Evolutionary conservation across 23 red algal species (phyloP).

Genomic region (Gracilaria domingensis): DNA sequence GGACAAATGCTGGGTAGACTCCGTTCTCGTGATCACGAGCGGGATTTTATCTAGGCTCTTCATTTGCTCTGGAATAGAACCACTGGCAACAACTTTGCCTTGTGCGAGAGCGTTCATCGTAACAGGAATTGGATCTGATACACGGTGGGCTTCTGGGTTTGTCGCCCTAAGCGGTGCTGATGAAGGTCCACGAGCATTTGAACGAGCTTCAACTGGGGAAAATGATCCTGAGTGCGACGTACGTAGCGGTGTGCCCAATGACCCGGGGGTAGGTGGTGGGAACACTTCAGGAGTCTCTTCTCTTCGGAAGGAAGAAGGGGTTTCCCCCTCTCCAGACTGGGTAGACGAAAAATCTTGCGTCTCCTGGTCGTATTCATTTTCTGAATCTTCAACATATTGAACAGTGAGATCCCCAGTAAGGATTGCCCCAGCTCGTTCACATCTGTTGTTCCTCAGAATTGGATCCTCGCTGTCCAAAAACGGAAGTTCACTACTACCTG

Average conservation of each 20-base stretch:
- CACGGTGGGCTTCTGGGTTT: neutral
- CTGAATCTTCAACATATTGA: slow-evolving; percentile 37
- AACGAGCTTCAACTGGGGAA: neutral
- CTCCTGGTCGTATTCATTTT: slow-evolving; percentile 13
- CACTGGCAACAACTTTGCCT: slow-evolving; percentile 7
- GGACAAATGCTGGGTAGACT: slow-evolving; percentile 21
- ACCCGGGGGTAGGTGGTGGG: neutral
- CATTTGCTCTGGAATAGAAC: slow-evolving; percentile 25
- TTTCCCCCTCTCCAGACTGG: slow-evolving; percentile 13
- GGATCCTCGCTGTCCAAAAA: slow-evolving; percentile 13
- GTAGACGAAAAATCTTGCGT: slow-evolving; percentile 19
- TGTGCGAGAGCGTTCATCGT: neutral
- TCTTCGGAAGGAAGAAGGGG: neutral
- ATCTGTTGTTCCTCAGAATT: slow-evolving; percentile 25
- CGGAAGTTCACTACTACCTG: slow-evolving; percentile 2
- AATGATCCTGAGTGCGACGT: neutral
- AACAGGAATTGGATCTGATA: slow-evolving; percentile 25
- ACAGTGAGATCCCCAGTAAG: slow-evolving; percentile 28
- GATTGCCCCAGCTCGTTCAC: slow-evolving; percentile 27
- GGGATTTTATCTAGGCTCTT: neutral
- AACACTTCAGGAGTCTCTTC: neutral
- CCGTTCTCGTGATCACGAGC: slow-evolving; percentile 40
- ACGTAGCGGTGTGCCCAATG: neutral
- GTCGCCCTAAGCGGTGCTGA: neutral
- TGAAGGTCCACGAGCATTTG: neutral